phyloP scores from a whole-genome alignment of 495 filamentous ascomycete species.

The Penicillium arizonense region DNA sequence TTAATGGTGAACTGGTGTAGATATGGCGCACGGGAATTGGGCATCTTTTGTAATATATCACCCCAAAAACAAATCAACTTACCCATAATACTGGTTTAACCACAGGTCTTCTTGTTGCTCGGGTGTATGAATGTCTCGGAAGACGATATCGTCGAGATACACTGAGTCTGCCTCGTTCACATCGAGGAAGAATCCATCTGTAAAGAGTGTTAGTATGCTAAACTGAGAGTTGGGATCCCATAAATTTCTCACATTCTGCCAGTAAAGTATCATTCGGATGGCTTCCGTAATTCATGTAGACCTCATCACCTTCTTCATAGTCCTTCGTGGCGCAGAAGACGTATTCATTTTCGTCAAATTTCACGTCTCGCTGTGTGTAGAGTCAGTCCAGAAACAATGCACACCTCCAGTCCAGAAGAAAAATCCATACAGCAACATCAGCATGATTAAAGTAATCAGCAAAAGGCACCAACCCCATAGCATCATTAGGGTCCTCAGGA shows the following conservation, averaged over 20 bases:
- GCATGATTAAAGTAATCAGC: slow-evolving; percentile 87
- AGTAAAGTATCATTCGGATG: slow-evolving; percentile 82
- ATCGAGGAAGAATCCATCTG: slow-evolving; percentile 72
- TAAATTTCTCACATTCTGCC: slow-evolving; percentile 59
- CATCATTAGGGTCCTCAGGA: slow-evolving; percentile 58
- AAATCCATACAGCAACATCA: slow-evolving; percentile 43
- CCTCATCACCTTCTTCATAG: slow-evolving; percentile 66
- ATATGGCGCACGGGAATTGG: background rate
- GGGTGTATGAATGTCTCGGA: slow-evolving; percentile 45
- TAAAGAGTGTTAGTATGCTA: background rate
- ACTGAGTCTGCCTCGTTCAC: slow-evolving; percentile 67
- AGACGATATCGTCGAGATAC: slow-evolving; percentile 65
- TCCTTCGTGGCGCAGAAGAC: slow-evolving; percentile 52
- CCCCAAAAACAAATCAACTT: slow-evolving; percentile 13
- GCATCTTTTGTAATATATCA: slow-evolving; percentile 5
- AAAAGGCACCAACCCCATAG: slow-evolving; percentile 79
- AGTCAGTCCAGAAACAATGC: background rate
- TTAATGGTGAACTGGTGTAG: slow-evolving; percentile 12
- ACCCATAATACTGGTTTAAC: slow-evolving; percentile 61
- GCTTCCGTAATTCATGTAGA: slow-evolving; percentile 76
- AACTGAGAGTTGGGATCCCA: background rate
- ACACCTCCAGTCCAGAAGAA: background rate
- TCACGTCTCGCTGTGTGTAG: slow-evolving; percentile 55
- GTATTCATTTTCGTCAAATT: slow-evolving; percentile 58
- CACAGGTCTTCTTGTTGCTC: slow-evolving; percentile 51